Evolutionary conservation across 2,329 filamentous ascomycete species (phyloP).

Genomic region (Neobulgaria alba): DNA sequence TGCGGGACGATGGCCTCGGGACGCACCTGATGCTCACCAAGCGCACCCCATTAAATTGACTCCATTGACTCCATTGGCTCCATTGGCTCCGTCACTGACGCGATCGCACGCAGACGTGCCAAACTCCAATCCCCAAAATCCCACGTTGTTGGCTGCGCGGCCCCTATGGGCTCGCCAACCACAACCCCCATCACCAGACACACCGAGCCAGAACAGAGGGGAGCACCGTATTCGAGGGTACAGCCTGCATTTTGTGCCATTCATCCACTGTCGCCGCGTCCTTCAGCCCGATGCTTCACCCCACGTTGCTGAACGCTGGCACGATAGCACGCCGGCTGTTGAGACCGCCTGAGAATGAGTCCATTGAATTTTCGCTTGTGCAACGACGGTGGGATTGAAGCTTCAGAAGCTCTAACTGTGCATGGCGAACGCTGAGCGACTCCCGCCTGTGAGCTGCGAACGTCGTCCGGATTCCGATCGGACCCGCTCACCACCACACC

Average conservation of each 20-base stretch:
- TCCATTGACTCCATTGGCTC: no score
- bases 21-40: no score
- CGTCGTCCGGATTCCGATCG: slow-evolving; percentile 9
- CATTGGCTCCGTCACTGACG: no score
- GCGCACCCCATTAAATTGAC: no score
- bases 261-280: not conserved
- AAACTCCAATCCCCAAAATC: not conserved
- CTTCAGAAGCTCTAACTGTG: no score
- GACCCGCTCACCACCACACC: slow-evolving; percentile 5
- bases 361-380: not conserved
- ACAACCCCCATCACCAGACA: not conserved
- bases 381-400: no score
- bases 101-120: no score
- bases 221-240: no score
- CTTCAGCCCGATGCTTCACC: slow-evolving; percentile 16
- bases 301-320: slow-evolving; percentile 33
- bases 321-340: slow-evolving; percentile 26
- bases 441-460: not conserved
- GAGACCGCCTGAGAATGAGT: slow-evolving; percentile 4
- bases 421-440: not conserved
- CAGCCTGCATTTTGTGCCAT: no score
- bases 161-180: not conserved
- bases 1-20: no score
- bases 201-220: not conserved
- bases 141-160: not conserved